phyloP scores from a whole-genome alignment of 495 filamentous ascomycete genomes.

The Aspergillus egyptiacus region DNA sequence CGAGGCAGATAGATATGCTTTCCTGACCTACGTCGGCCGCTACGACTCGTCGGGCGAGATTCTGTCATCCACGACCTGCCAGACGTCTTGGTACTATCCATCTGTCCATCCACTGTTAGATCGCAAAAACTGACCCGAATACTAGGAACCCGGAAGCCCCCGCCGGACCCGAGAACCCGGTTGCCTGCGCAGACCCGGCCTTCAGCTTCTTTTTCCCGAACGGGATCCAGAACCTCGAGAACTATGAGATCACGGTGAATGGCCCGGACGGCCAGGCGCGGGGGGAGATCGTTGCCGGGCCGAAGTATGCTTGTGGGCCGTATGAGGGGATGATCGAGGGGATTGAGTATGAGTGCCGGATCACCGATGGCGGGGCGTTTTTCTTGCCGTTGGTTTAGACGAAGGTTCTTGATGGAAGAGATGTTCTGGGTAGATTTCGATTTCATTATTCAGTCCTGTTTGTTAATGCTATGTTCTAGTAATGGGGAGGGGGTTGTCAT shows the following conservation, averaged over 20 bases:
- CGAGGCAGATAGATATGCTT: not conserved
- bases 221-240: not conserved
- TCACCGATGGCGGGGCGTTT: not conserved
- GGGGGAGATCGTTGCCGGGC: not conserved
- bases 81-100: not conserved
- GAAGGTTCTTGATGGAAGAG: no score
- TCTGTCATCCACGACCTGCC: not conserved
- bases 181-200: not conserved
- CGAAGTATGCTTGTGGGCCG: not conserved
- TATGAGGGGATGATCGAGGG: constrained; percentile 1
- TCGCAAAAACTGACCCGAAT: not conserved
- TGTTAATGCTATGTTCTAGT: no score
- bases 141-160: not conserved
- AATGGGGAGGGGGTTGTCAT: no score
- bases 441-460: no score
- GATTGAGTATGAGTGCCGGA: not conserved
- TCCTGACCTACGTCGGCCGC: not conserved
- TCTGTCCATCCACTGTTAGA: not conserved
- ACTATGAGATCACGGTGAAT: not conserved
- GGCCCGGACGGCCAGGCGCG: not conserved
- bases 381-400: constrained; percentile 8
- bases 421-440: no score
- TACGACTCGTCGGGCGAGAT: not conserved
- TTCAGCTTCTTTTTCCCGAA: not conserved
- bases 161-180: not conserved